A percentile compares a stretch with the other conserved stretches of the same genome.
phyloP scores from a whole-genome alignment of 2,329 filamentous ascomycete species.

The Ascochyta rabiei region DNA sequence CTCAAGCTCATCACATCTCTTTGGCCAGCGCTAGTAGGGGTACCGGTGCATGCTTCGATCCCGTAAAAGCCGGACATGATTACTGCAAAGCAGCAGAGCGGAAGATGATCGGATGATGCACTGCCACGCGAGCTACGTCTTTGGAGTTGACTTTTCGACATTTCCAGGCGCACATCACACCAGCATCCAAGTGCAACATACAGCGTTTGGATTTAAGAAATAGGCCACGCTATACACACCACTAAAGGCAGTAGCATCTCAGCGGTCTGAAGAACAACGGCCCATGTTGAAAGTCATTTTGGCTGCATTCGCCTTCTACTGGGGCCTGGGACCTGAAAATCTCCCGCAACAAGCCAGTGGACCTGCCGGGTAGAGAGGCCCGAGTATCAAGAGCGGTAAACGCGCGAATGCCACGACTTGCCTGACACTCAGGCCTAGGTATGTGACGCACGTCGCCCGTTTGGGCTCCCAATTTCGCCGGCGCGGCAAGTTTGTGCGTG shows the following conservation, averaged over 20 bases:
- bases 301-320: neutral
- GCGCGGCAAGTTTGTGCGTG: slow-evolving; percentile 4
- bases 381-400: slow-evolving; percentile 4
- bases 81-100: neutral
- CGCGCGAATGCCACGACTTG: slow-evolving; percentile 11
- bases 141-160: slow-evolving; percentile 7
- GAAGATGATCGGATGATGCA: neutral
- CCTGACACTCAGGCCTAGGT: slow-evolving; percentile 1
- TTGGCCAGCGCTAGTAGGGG: neutral
- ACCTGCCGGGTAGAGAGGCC: slow-evolving; percentile 1
- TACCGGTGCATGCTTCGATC: neutral
- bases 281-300: neutral
- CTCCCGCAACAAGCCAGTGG: neutral
- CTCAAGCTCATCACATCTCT: neutral
- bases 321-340: neutral
- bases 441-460: slow-evolving; percentile 11
- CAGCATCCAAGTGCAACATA: neutral
- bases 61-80: neutral
- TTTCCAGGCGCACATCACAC: slow-evolving; percentile 4
- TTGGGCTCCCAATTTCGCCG: slow-evolving; percentile 8
- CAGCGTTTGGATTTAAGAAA: neutral
- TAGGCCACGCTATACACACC: neutral
- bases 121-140: slow-evolving; percentile 7
- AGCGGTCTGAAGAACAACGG: neutral
- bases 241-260: neutral